These are phyloP conservation scores for Aspergillus sclerotioniger DNA, from an alignment of 495 filamentous ascomycete species.

Conservation along the genomic window DNA sequence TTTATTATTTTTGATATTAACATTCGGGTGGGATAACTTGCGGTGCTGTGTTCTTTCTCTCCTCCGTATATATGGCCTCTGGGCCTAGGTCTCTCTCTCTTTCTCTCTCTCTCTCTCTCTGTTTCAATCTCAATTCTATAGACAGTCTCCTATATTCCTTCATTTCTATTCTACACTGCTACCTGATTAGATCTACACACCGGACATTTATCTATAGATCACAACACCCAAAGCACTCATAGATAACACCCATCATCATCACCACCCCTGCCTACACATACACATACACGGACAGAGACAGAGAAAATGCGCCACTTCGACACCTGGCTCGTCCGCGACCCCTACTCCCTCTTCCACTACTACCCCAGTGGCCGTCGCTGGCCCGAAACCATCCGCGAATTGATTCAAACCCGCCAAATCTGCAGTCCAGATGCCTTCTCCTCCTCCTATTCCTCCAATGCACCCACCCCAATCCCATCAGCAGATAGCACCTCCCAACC, in stretches of 20 bases:
- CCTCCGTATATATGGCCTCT: too few relatives aligned
- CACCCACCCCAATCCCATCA: constrained; percentile 23
- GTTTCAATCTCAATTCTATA: background rate
- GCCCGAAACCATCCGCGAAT: constrained; percentile 40
- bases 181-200: background rate
- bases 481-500: constrained; percentile 22
- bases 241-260: background rate
- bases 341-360: constrained; percentile 48
- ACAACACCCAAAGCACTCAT: background rate
- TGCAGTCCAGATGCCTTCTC: constrained; percentile 26
- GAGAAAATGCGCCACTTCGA: constrained; percentile 46
- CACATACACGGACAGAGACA: background rate
- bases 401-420: constrained; percentile 42
- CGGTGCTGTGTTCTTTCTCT: too few relatives aligned
- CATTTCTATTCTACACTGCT: too few relatives aligned
- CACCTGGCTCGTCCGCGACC: constrained; percentile 45
- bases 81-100: too few relatives aligned
- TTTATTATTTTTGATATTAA: too few relatives aligned
- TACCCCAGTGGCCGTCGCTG: constrained; percentile 41
- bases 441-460: constrained; percentile 17
- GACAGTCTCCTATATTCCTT: too few relatives aligned
- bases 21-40: too few relatives aligned
- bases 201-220: background rate
- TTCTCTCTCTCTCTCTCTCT: background rate
- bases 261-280: background rate